phyloP scores from a whole-genome alignment of 1,139 yeast species.

The Saccharomycopsis crataegensis region DNA sequence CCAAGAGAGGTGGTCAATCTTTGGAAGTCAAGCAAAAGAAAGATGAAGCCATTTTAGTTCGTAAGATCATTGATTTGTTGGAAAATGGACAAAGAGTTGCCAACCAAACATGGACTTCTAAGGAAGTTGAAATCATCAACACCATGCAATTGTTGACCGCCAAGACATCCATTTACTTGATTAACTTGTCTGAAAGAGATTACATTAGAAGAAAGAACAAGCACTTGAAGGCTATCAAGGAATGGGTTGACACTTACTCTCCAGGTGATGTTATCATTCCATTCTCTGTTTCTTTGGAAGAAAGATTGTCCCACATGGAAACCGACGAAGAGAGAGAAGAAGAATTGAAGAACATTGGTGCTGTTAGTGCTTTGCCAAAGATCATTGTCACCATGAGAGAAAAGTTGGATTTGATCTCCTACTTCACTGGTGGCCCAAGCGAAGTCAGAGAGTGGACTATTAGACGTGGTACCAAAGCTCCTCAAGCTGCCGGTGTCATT shows the following conservation, averaged over 20 bases:
- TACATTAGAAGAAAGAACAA: conserved; percentile 97
- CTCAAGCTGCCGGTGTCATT: conserved; percentile 84
- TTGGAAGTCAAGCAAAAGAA: conserved; percentile 91
- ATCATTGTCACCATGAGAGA: conserved; percentile 79
- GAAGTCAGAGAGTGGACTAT: conserved; percentile 90
- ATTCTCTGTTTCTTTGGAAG: conserved; percentile 87
- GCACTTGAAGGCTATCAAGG: conserved; percentile 82
- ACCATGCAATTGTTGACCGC: conserved; percentile 86
- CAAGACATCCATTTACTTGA: conserved; percentile 91
- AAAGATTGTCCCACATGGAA: conserved; percentile 82
- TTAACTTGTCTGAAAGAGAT: conserved; percentile 90
- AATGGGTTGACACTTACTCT: conserved; percentile 92
- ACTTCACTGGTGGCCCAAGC: conserved; percentile 79
- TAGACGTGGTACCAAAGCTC: conserved; percentile 78
- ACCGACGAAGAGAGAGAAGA: conserved; percentile 87
- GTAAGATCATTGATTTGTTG: conserved; percentile 65
- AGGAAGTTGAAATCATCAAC: conserved; percentile 88
- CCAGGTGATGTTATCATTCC: conserved; percentile 96
- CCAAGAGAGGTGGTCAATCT: conserved; percentile 93
- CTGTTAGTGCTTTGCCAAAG: conserved; percentile 82
- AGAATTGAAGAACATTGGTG: conserved; percentile 81
- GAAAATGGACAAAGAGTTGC: conserved; percentile 88
- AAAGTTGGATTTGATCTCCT: conserved; percentile 73
- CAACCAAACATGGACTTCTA: conserved; percentile 79
- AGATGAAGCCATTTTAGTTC: conserved; percentile 81